Evolutionary conservation across 192 early-diverging fungal genomes (phyloP).

Genomic region (Linnemannia zychae): DNA sequence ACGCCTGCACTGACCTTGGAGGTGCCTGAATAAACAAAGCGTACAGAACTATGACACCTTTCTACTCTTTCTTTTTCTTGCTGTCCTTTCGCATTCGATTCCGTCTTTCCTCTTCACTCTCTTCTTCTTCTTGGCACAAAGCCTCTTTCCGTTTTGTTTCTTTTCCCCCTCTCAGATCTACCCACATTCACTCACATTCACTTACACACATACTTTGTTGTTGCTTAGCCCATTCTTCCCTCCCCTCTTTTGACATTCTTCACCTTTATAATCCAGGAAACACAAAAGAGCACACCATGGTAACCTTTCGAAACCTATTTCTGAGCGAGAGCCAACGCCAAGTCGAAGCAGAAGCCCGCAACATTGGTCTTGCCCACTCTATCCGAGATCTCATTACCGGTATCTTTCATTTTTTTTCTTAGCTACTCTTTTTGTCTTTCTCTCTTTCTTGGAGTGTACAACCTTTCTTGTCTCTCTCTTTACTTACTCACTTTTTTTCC

Average conservation of each 20-base stretch:
- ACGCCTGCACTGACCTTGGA: not conserved
- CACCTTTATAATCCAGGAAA: not conserved
- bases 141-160: too few relatives aligned
- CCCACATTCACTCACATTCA: not conserved
- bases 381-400: conserved; percentile 54
- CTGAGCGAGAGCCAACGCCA: conserved; percentile 41
- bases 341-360: conserved; percentile 45
- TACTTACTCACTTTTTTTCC: not conserved
- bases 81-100: not conserved
- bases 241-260: not conserved
- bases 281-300: conserved; percentile 27
- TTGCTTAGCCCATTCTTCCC: not conserved
- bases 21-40: not conserved
- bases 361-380: conserved; percentile 47
- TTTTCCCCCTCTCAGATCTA: not conserved
- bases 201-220: not conserved
- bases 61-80: not conserved
- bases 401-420: not conserved
- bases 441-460: not conserved
- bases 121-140: not conserved
- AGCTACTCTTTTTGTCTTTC: not conserved
- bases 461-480: not conserved
- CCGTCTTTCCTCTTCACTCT: not conserved
- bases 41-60: not conserved
- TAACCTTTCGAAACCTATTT: conserved; percentile 25